Evolutionary conservation across 176 grass and related monocot genomes (phyloP), one percentile per base, ranked within the genome.

Genomic region (Hordeum marinum): DNA sequence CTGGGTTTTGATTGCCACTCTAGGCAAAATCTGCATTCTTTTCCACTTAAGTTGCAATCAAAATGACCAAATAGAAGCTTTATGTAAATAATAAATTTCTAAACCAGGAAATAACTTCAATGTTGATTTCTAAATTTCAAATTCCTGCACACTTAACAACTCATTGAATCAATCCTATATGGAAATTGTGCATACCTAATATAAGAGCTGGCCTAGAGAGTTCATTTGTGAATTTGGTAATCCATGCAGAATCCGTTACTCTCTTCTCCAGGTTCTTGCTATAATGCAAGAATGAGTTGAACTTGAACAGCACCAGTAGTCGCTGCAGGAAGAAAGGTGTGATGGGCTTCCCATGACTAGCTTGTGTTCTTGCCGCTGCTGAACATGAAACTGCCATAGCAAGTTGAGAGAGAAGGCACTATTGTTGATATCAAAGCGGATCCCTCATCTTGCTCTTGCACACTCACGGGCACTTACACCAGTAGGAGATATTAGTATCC

Each of bases 151-250:
- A 15, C 31, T 11, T 13, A 76, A 63, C 15, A 75, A 14, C 73
- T 41, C 15, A 18, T 59, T 6, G 52, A 75, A 60, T 50, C 57
- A 36, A 83, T 29, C 41, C 26, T 74, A 68, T 75, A 63, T 67
- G 62, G 15, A 64, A 73, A 86, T 64, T 61, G 63, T 13, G 25
- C 46, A 50, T 89, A 99, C 97, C 92, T 91, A 99, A 90, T 81
- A 99, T 94, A 69, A 96, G 90, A 79, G 91, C 91, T 89, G 91
- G 86, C 72, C 94, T 94, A 61, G 97, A 94, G 63, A 99, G 84
- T 78, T 99, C 97, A 2, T 17, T 83, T 62, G 88, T 41, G 40
- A 41, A 41, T 41, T 41, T 41, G 40, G 9, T 41, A 41, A 41
- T 8, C 40, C 40, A 10, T 41, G 40, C 40, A 2, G 40, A 41